A percentile compares a stretch with the other conserved stretches of the same genome.
These are phyloP conservation scores for Saccharomycopsis crataegensis DNA, from an alignment of 1,139 yeast genomes.

Conservation along the genomic window DNA sequence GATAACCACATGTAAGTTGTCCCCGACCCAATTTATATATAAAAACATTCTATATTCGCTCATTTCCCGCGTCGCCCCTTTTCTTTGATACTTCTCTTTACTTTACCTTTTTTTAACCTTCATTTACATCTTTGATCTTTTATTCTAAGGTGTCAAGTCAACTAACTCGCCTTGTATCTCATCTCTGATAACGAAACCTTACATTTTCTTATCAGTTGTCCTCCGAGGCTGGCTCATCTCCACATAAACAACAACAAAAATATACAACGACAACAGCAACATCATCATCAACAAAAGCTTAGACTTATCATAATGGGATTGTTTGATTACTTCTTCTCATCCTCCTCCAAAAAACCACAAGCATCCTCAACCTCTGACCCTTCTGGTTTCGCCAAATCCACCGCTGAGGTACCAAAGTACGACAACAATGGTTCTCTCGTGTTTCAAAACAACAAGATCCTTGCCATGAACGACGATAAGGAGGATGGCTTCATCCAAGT, in stretches of 20 bases:
- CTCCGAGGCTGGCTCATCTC: neutral
- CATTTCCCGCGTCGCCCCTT: neutral
- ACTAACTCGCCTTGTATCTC: neutral
- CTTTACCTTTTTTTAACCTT: neutral
- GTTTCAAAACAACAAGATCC: conserved; percentile 14
- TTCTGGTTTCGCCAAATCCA: neutral
- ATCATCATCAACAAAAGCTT: neutral
- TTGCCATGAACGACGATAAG: conserved; percentile 16
- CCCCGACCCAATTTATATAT: too few relatives aligned
- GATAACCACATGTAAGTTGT: too few relatives aligned
- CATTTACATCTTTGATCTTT: neutral
- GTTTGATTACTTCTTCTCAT: conserved; percentile 13
- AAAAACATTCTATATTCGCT: neutral
- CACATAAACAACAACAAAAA: neutral
- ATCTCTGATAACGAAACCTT: neutral
- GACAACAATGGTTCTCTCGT: conserved; percentile 10
- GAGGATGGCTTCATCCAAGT: conserved; percentile 36
- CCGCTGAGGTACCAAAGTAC: conserved; percentile 9
- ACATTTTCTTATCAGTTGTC: neutral
- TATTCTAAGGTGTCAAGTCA: neutral
- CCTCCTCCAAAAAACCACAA: neutral
- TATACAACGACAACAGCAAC: neutral
- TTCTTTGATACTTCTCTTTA: neutral
- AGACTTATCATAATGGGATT: conserved; percentile 13
- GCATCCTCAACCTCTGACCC: neutral